A percentile compares a stretch with the other conserved stretches of the same genome.
phyloP scores from a whole-genome alignment of 176 grass and related monocot species.

The Aegilops sharonensis region DNA sequence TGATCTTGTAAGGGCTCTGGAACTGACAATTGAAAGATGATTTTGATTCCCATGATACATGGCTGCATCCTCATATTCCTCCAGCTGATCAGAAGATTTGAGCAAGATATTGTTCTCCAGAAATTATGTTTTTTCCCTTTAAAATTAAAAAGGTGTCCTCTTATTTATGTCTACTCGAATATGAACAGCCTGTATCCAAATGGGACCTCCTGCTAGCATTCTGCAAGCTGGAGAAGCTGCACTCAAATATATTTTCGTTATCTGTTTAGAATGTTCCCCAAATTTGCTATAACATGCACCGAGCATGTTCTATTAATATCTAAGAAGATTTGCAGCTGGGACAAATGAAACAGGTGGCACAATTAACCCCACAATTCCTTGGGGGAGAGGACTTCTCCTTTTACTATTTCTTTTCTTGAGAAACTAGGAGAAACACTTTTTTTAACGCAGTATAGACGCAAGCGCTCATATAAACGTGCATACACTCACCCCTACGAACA shows the following conservation, averaged over 20 bases:
- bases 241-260: not conserved
- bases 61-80: not conserved
- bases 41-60: not conserved
- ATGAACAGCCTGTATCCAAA: not conserved
- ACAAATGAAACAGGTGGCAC: not conserved
- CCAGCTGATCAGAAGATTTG: not conserved
- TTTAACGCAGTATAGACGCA: too few relatives aligned
- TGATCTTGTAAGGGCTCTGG: not conserved
- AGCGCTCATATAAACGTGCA: too few relatives aligned
- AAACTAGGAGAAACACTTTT: not conserved
- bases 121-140: not conserved
- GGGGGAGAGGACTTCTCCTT: not conserved
- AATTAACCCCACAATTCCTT: not conserved
- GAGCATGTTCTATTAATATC: not conserved
- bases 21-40: not conserved
- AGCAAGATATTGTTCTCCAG: not conserved
- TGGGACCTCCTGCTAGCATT: not conserved
- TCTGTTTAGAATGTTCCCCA: not conserved
- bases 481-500: too few relatives aligned
- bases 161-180: not conserved
- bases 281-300: not conserved
- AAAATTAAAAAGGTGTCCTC: not conserved
- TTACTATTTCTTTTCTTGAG: not conserved
- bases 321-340: not conserved
- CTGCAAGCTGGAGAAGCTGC: not conserved